phyloP scores from a whole-genome alignment of 345 rosid species.

The Euphorbia peplus region DNA sequence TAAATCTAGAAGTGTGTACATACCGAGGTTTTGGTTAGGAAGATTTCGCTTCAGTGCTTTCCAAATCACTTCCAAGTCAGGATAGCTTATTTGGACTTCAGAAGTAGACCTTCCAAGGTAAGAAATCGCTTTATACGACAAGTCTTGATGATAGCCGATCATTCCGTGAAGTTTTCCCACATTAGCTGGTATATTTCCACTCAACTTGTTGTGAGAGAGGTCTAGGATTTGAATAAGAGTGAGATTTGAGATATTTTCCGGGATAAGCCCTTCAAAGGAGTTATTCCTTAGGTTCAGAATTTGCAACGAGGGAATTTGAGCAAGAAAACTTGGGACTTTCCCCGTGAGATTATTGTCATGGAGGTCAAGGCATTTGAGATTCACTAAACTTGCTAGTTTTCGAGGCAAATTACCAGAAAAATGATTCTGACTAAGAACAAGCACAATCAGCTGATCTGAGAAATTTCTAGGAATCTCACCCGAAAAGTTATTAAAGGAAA shows the following conservation, averaged over 20 bases:
- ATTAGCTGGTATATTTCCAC: neutral
- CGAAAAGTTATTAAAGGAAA: neutral
- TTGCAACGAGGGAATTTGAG: conserved; percentile 23
- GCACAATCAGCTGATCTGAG: neutral
- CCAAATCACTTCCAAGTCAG: neutral
- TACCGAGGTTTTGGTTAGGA: neutral
- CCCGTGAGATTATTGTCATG: conserved; percentile 37
- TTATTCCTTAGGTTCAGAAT: conserved; percentile 36
- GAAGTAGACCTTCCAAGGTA: too few species aligned
- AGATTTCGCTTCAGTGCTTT: neutral
- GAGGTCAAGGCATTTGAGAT: conserved; percentile 34
- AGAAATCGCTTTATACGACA: neutral
- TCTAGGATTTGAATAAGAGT: conserved; percentile 32
- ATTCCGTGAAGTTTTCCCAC: neutral
- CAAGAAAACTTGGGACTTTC: conserved; percentile 21
- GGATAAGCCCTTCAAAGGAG: conserved; percentile 29
- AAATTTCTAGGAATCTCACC: neutral
- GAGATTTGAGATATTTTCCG: conserved; percentile 26
- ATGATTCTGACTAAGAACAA: conserved; percentile 17
- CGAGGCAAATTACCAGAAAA: conserved; percentile 29
- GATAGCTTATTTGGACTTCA: neutral
- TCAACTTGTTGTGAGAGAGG: neutral
- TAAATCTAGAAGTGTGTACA: neutral
- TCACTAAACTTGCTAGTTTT: conserved; percentile 8
- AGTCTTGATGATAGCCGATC: neutral